Evolutionary conservation across 805 yeast species (phyloP), one percentile per base, ranked within the genome.

Genomic region (Pichia thaimueangensis): DNA sequence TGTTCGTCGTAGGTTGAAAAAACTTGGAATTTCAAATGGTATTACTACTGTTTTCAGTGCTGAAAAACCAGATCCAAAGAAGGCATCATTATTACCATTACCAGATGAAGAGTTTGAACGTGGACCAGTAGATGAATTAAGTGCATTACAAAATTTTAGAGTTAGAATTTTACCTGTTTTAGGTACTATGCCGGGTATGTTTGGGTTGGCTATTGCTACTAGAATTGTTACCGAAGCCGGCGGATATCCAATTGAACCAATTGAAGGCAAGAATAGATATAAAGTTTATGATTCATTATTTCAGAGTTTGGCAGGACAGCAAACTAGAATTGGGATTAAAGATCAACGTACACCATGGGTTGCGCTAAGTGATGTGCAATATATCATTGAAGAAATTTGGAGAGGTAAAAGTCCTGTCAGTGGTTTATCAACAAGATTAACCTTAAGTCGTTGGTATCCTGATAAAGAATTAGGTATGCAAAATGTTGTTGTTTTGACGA

Each of bases 141-240:
- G 94, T 47, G 94, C 96, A 2, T 64, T 93, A 50, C 81, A 78
- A 54, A 88, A 87, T 64, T 93, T 93, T 69, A 74, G 99, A 53
- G 97, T 89, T 10, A 73, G 99, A 53, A 91, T 93, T 36, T 70
- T 93, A 43, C 99, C 99, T 0, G 99, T 93, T 0, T 66, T 93
- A 49, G 97, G 98, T 3, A 86, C 98, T 0, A 79, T 93, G 82
- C 99, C 99, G 1, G 97, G 93, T 9, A 82, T 91, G 64, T 93
- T 93, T 67, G 99, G 97, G 1, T 71, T 93, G 37, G 77, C 96
- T 0, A 74, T 91, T 43, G 94, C 96, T 3, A 83, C 96, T 0
- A 81, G 86, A 64, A 68, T 93, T 19, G 63, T 93, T 28, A 84
- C 95, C 2, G 64, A 73, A 4, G 78, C 87, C 8, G 79, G 95